phyloP scores from a whole-genome alignment of 2,329 filamentous ascomycete species.

The Xylaria sp. region DNA sequence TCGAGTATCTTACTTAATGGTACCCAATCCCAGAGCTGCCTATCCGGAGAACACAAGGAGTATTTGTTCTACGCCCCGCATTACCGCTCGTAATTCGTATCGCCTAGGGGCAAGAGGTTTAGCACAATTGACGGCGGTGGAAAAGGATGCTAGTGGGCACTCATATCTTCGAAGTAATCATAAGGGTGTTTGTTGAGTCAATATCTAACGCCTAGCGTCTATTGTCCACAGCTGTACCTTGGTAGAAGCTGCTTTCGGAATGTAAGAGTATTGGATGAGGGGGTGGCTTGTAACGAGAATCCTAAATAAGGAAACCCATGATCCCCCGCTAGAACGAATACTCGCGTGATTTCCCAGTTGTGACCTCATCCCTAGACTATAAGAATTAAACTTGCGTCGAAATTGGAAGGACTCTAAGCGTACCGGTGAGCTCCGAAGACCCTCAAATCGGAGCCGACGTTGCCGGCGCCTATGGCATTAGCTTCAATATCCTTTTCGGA shows the following conservation, averaged over 20 bases:
- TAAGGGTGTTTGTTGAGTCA: background rate
- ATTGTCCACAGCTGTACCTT: background rate
- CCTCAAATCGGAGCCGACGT: slow-evolving; percentile 11
- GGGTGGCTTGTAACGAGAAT: background rate
- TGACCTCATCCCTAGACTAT: background rate
- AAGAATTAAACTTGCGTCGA: background rate
- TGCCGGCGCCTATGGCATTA: background rate
- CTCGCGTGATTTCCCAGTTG: background rate
- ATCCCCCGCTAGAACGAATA: background rate
- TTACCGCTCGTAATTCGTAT: slow-evolving; percentile 8
- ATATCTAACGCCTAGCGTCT: background rate
- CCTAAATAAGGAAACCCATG: background rate
- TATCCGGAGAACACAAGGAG: background rate
- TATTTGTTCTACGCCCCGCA: background rate
- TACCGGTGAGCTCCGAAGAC: slow-evolving; percentile 15
- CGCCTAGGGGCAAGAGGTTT: background rate
- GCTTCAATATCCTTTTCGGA: slow-evolving; percentile 18
- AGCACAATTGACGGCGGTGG: background rate
- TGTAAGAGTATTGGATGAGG: background rate
- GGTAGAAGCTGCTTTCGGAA: background rate
- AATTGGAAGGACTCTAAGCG: slow-evolving; percentile 9
- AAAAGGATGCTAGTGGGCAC: background rate
- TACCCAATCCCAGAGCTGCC: background rate
- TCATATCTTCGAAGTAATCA: background rate
- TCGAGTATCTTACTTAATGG: background rate